phyloP scores from a whole-genome alignment of 192 early-diverging fungal species.

The Pilaira anomala region DNA sequence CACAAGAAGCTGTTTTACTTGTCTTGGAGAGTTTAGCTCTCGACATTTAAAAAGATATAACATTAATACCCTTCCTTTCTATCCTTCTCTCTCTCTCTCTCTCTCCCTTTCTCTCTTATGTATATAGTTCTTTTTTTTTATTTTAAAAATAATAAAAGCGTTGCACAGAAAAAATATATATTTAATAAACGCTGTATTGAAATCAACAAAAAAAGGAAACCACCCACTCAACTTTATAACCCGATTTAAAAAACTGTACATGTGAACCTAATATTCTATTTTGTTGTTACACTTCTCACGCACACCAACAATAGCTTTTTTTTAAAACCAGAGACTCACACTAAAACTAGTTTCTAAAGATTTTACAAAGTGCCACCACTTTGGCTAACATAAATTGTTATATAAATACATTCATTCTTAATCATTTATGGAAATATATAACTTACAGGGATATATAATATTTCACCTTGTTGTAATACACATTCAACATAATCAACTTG shows the following conservation, averaged over 20 bases:
- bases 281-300: not conserved
- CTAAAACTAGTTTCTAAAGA: conserved; percentile 75
- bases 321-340: conserved; percentile 83
- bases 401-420: not conserved
- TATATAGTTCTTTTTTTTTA: no score
- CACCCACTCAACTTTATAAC: not conserved
- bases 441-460: conserved; percentile 85
- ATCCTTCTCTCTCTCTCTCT: no score
- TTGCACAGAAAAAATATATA: no score
- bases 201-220: no score
- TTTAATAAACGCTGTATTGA: no score
- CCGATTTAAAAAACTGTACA: not conserved
- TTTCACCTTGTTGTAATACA: conserved; percentile 68
- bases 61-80: no score
- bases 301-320: not conserved
- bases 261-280: not conserved
- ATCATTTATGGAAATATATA: not conserved
- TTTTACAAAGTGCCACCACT: conserved; percentile 90
- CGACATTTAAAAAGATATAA: conserved; percentile 7
- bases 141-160: no score
- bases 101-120: no score
- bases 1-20: conserved; percentile 2
- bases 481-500: conserved; percentile 64
- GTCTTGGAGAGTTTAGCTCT: conserved; percentile 9
- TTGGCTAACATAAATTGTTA: conserved; percentile 42